Evolutionary conservation across 2,329 filamentous ascomycete genomes (phyloP).

Genomic region (Colletotrichum orbiculare): DNA sequence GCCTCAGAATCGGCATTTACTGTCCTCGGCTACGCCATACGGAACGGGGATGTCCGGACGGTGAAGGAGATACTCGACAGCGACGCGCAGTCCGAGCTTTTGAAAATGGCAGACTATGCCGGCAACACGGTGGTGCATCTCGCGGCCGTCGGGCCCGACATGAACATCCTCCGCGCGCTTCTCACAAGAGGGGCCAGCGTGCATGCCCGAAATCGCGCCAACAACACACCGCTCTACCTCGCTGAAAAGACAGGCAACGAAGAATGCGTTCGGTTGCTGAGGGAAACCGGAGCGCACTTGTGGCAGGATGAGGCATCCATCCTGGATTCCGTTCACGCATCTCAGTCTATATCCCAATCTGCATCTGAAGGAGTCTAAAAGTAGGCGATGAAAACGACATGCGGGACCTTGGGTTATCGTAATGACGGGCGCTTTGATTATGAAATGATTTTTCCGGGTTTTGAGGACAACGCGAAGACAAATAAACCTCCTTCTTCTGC

Average conservation of each 20-base stretch:
- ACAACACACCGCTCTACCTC: conserved; percentile 74
- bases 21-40: conserved; percentile 83
- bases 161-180: conserved; percentile 68
- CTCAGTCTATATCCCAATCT: conserved; percentile 21
- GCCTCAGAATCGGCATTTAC: conserved; percentile 73
- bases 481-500: not conserved
- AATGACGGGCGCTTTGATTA: conserved; percentile 15
- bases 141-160: conserved; percentile 64
- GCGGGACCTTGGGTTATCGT: conserved; percentile 4
- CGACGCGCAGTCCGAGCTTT: conserved; percentile 65
- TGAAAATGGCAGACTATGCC: conserved; percentile 83
- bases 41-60: conserved; percentile 73
- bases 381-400: conserved; percentile 12
- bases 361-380: conserved; percentile 26
- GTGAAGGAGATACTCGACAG: conserved; percentile 77
- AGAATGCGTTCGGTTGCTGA: conserved; percentile 64
- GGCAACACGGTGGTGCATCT: conserved; percentile 78
- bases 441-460: not conserved
- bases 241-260: conserved; percentile 68
- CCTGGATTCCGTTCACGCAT: conserved; percentile 31
- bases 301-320: conserved; percentile 54
- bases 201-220: conserved; percentile 71
- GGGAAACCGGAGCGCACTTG: conserved; percentile 69
- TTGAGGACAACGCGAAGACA: conserved; percentile 8
- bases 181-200: conserved; percentile 73